A percentile compares a stretch with the other conserved stretches of the same genome.
Evolutionary conservation across 192 early-diverging fungal species (phyloP).

Genomic region (Backusella psychrophila): DNA sequence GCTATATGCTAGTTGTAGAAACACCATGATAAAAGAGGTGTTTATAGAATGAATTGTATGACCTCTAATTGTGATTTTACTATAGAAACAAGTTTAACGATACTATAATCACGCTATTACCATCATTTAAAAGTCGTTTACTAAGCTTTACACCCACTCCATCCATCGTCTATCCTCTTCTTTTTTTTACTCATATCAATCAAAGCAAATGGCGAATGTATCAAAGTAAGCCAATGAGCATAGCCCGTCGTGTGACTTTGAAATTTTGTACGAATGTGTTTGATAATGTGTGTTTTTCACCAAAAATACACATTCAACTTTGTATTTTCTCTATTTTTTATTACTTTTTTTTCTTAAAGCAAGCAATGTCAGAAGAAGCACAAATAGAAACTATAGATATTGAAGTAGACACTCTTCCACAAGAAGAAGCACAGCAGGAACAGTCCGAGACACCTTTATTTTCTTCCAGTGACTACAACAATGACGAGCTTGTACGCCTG

Average conservation of each 20-base stretch:
- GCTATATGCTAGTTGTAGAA: no score
- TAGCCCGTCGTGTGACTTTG: neutral
- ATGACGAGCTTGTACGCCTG: slow-evolving; percentile 9
- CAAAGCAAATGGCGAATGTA: no score
- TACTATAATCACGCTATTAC: no score
- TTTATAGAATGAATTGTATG: no score
- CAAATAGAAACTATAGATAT: neutral
- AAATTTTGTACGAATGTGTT: no score
- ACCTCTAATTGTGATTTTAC: no score
- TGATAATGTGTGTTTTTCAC: neutral
- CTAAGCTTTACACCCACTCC: no score
- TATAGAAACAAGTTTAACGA: no score
- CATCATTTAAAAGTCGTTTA: no score
- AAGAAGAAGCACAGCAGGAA: neutral
- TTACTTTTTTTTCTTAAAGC: neutral
- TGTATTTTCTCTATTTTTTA: neutral
- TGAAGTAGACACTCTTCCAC: neutral
- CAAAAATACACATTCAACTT: neutral
- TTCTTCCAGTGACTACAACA: slow-evolving; percentile 9
- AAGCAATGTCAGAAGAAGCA: neutral
- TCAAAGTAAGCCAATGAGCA: neutral
- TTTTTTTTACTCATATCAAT: no score
- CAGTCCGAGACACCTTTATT: neutral
- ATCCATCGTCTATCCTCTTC: no score
- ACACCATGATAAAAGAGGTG: no score